Evolutionary conservation across 345 rosid species (phyloP), one percentile per base, ranked within the genome.

Genomic region (Eucalyptus sideroxylon): DNA sequence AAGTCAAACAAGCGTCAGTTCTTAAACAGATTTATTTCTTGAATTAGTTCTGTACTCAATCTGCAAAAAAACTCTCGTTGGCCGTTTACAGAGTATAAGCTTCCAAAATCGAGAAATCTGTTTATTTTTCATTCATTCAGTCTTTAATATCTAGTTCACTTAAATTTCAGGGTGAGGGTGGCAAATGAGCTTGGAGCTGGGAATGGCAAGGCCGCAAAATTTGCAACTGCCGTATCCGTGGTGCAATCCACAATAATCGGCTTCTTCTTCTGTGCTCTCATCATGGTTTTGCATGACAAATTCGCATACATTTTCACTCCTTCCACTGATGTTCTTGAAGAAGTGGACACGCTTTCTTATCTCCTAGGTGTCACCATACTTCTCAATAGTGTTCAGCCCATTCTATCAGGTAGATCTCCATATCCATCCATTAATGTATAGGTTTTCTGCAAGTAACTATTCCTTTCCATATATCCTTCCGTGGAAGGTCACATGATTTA

Each of bases 141-240:
- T 30, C 26, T 45, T 85, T 60, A 45, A n/a, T 31, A 7, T 87
- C 65, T 50, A 31, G 77, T 56, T 49, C 9, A n/a, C 14, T 50
- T 50, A 2, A 50, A 40, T 44, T 65, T 34, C 91, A 93, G 93
- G 69, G 94, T 93, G 85, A 90, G 94, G 88, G 94, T 93, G 44
- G 92, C 93, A 3, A 93, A 92, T 87, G 94, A 93, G 90, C 88
- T 93, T 7, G 94, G 94, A 56, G 92, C 93, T 34, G 94, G 94
- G 56, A 92, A 92, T 83, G 92, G 93, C 12, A 91, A 90, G 50
- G 93, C 91, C 6, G 93, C 93, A 17, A 90, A 90, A 55, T 91
- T 93, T 87, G 92, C 93, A 5, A 91, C 94, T 31, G 17, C 19
- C 8, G 91, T 90, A 16, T 86, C 94, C 1, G 88, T 89, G 87